A percentile compares a stretch with the other conserved stretches of the same genome.
Conservation (phyloP, 2,329 filamentous ascomycete species). For the Paecilomyces sp. region DNA sequence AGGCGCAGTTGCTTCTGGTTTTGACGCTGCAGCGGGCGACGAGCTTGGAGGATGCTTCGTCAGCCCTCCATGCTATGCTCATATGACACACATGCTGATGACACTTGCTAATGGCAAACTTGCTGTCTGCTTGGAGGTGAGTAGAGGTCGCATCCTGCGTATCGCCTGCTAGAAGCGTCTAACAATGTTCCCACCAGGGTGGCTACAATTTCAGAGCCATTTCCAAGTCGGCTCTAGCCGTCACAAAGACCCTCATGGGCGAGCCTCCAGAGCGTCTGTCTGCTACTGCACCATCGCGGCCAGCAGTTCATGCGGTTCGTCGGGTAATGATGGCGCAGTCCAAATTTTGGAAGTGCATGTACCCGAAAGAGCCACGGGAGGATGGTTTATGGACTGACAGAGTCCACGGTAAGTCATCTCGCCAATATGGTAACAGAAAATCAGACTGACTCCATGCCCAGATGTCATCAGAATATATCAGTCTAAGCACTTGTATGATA, state of each 20-base stretch:
- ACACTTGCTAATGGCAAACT: slow-evolving; percentile 83
- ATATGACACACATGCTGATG: slow-evolving; percentile 99
- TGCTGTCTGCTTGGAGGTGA: slow-evolving; percentile 75
- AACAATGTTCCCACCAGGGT: slow-evolving; percentile 40
- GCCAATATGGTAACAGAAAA: background rate
- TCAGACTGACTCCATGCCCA: slow-evolving; percentile 12
- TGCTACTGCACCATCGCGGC: slow-evolving; percentile 40
- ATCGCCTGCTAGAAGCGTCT: background rate
- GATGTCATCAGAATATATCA: slow-evolving; percentile 76
- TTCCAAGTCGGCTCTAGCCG: slow-evolving; percentile 82
- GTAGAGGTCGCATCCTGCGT: slow-evolving; percentile 1
- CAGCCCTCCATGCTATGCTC: slow-evolving; percentile 82
- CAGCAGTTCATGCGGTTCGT: slow-evolving; percentile 50
- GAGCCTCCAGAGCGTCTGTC: slow-evolving; percentile 67
- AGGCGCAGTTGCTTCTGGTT: slow-evolving; percentile 73
- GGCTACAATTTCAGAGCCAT: slow-evolving; percentile 94
- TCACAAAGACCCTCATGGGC: slow-evolving; percentile 89
- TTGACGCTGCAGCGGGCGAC: slow-evolving; percentile 91
- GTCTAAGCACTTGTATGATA: slow-evolving; percentile 61
- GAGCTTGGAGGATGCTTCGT: slow-evolving; percentile 90
- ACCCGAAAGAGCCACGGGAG: slow-evolving; percentile 48
- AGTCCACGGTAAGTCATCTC: slow-evolving; percentile 48
- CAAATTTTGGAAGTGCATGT: slow-evolving; percentile 80
- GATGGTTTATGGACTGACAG: slow-evolving; percentile 40
- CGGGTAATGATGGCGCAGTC: slow-evolving; percentile 54